phyloP scores from a whole-genome alignment of 345 rosid genomes.

The Populus alba region DNA sequence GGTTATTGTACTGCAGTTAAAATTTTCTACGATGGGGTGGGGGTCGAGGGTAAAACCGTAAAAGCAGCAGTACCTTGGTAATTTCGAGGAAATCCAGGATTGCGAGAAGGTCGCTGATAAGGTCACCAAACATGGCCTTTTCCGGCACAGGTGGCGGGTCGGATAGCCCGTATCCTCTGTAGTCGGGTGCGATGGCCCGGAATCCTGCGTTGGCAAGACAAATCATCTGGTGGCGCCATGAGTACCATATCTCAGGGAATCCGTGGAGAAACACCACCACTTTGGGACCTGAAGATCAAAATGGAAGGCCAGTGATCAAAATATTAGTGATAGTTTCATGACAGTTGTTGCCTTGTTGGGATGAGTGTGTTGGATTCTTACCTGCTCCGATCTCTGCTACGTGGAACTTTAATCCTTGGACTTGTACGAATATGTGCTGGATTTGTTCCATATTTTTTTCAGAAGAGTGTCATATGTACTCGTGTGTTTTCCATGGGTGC shows the following conservation, averaged over 20 bases:
- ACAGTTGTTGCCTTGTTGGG: no score
- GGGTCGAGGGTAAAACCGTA: neutral
- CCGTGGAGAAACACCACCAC: conserved; percentile 56
- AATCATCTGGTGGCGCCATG: conserved; percentile 59
- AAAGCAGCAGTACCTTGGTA: conserved; percentile 20
- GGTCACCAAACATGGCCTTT: conserved; percentile 33
- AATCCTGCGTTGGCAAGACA: conserved; percentile 45
- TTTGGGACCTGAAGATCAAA: conserved; percentile 21
- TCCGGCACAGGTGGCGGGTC: conserved; percentile 46
- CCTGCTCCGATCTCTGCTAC: conserved; percentile 45
- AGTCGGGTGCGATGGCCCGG: conserved; percentile 50
- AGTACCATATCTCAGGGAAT: conserved; percentile 68
- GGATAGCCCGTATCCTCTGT: conserved; percentile 54
- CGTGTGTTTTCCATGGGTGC: neutral
- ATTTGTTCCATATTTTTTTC: conserved; percentile 37
- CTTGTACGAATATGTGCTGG: conserved; percentile 37
- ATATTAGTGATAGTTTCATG: neutral
- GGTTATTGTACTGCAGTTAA: no score
- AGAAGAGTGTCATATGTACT: neutral
- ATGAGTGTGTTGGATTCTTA: neutral
- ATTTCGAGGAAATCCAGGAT: conserved; percentile 42
- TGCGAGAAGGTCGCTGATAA: conserved; percentile 35
- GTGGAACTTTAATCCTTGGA: conserved; percentile 40
- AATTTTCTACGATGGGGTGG: no score
- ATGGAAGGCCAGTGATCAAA: neutral